These are phyloP conservation scores for Trichoderma hamatum DNA, from an alignment of 2,329 filamentous ascomycete genomes.

Conservation along the genomic window DNA sequence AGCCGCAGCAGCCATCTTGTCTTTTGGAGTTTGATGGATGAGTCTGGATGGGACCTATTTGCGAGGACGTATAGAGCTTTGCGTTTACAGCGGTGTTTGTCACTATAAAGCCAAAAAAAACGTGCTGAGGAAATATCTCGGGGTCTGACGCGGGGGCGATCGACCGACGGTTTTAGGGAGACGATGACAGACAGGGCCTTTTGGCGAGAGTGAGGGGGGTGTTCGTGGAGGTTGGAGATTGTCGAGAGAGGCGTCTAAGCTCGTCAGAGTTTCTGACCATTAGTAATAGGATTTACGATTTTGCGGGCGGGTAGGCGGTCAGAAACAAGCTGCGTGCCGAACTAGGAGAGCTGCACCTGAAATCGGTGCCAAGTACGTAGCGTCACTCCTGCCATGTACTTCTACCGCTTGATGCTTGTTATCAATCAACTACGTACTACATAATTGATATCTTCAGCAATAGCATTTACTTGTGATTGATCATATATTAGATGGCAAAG, in stretches of 20 bases:
- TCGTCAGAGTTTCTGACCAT: neutral
- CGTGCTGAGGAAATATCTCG: slow-evolving; percentile 20
- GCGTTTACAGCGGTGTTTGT: neutral
- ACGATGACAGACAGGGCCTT: slow-evolving; percentile 9
- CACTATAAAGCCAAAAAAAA: neutral
- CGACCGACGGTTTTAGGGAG: neutral
- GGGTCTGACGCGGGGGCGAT: slow-evolving; percentile 18
- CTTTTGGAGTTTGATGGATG: neutral
- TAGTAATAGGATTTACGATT: slow-evolving; percentile 2
- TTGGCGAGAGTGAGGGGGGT: slow-evolving; percentile 6
- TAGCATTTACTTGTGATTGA: neutral
- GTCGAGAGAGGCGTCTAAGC: slow-evolving; percentile 16
- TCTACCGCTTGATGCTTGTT: neutral
- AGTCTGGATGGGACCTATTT: neutral
- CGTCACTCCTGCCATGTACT: neutral
- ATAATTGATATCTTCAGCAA: too few species aligned
- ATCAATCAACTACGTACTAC: too few species aligned
- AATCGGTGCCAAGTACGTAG: neutral
- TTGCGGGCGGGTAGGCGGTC: slow-evolving; percentile 15
- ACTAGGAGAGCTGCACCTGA: neutral
- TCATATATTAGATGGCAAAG: neutral
- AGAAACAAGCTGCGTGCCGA: neutral
- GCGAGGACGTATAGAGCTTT: neutral
- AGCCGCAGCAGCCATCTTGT: slow-evolving; percentile 35
- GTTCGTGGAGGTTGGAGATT: slow-evolving; percentile 21